Evolutionary conservation across 768 basidiomycete species (phyloP).

Genomic region (Rhodotorula babjevae): DNA sequence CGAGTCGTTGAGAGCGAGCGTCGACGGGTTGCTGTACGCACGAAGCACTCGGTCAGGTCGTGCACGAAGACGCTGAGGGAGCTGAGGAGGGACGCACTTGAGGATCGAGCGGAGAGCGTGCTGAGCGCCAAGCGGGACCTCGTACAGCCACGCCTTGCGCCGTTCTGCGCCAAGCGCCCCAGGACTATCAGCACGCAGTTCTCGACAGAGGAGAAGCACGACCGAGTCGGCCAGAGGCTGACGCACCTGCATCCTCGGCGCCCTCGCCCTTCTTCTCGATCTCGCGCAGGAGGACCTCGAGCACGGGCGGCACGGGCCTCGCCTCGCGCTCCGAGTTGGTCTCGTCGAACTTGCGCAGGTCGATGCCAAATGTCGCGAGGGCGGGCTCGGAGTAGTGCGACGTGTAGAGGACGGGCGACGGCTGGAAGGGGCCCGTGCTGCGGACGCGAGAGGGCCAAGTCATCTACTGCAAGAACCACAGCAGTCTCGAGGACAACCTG

Average conservation of each 20-base stretch:
- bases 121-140: slow-evolving; percentile 69
- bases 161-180: slow-evolving; percentile 55
- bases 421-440: slow-evolving; percentile 85
- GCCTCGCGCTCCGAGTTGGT: slow-evolving; percentile 44
- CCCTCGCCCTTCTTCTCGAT: slow-evolving; percentile 62
- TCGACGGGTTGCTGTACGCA: neutral
- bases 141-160: slow-evolving; percentile 90
- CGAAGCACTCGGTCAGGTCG: too few relatives aligned
- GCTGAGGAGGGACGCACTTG: slow-evolving; percentile 52
- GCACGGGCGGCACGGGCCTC: slow-evolving; percentile 62
- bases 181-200: too few relatives aligned
- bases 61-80: slow-evolving; percentile 24
- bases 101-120: slow-evolving; percentile 81
- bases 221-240: neutral
- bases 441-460: neutral
- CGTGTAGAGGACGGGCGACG: slow-evolving; percentile 68
- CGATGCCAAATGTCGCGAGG: slow-evolving; percentile 32
- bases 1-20: neutral
- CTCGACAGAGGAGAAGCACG: too few relatives aligned
- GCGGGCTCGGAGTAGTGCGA: slow-evolving; percentile 36
- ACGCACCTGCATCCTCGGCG: slow-evolving; percentile 62
- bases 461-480: neutral
- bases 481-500: neutral
- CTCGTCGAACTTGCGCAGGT: slow-evolving; percentile 35
- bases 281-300: slow-evolving; percentile 62